Evolutionary conservation across 129 eudicot species (phyloP), one percentile per base, ranked within the genome.

Genomic region (Helichrysum umbraculigerum): DNA sequence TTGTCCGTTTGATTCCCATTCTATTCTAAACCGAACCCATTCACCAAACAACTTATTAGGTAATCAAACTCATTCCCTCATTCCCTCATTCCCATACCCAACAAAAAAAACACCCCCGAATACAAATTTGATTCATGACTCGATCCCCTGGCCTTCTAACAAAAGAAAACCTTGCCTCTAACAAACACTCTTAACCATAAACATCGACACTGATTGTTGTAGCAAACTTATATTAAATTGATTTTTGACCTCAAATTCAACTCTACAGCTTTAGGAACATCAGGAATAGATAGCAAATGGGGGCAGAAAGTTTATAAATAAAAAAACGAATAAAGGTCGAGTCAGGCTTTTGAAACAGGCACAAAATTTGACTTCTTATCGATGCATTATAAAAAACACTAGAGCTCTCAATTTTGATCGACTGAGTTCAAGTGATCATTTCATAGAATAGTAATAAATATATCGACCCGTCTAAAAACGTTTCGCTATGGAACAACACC

Each of bases 351-450:
- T 57, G 10, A 57, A 4, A 56, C 3, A 19, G 52, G 17, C 52
- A 44, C 52, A 44, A 12, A 44, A 54, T 54, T 22, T 2, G 9
- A 29, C n/a, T 29, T 62, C 68, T 29, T 21, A 62, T 16, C 35
- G 1, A 14, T 11, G 39, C 37, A 62, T 29, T 62, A 29, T 29
- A 16, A 25, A 22, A 7, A 15, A 25, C 14, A 29, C 66, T 61
- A 3, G 17, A 61, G 66, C 16, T 61, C 1, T 21, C 12, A 39
- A 17, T 19, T 3, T 41, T 65, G 0, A 60, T 29, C 21, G 62
- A 61, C 12, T 12, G 5, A 17, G 51, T 50, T 62, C 32, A 32
- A 64, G 30, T 76, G 72, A 28, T 74, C 21, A 44, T 61, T 74
- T 61, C 41, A 39, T 39, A 60, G 14, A 42, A 39, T 9, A n/a